A percentile compares a stretch with the other conserved stretches of the same genome.
Conservation (phyloP, 805 yeast species). For the Candida ulmi region DNA sequence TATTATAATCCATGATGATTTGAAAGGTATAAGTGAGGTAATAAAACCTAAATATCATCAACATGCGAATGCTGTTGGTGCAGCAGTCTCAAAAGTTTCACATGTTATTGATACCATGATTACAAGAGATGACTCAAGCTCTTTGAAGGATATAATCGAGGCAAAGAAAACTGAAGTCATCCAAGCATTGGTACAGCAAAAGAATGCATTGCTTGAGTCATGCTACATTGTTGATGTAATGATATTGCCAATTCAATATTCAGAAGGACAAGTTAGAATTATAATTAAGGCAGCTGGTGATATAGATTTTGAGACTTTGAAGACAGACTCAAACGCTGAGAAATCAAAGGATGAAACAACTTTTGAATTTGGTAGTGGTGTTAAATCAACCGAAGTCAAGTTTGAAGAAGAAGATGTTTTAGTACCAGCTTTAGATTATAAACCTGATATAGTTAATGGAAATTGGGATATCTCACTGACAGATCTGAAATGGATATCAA, state of each 20-base stretch:
- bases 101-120: constrained; percentile 21
- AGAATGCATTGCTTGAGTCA: constrained; percentile 4
- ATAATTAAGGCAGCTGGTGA: constrained; percentile 15
- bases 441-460: constrained; percentile 25
- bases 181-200: constrained; percentile 9
- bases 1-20: constrained; percentile 32
- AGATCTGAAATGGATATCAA: constrained; percentile 32
- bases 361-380: not conserved
- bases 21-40: constrained; percentile 38
- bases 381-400: not conserved
- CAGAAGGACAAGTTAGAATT: constrained; percentile 12
- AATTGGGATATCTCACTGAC: constrained; percentile 35
- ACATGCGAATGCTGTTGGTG: constrained; percentile 48
- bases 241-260: constrained; percentile 18
- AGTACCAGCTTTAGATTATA: constrained; percentile 17
- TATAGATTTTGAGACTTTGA: constrained; percentile 1
- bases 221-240: constrained; percentile 15
- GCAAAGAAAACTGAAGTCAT: constrained; percentile 10
- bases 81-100: constrained; percentile 41
- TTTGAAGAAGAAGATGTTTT: not conserved
- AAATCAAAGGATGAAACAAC: not conserved
- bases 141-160: constrained; percentile 9
- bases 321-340: not conserved
- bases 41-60: constrained; percentile 35
- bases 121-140: constrained; percentile 1